Evolutionary conservation across 306 rosid species (phyloP).

Genomic region (Leucaena leucocephala): DNA sequence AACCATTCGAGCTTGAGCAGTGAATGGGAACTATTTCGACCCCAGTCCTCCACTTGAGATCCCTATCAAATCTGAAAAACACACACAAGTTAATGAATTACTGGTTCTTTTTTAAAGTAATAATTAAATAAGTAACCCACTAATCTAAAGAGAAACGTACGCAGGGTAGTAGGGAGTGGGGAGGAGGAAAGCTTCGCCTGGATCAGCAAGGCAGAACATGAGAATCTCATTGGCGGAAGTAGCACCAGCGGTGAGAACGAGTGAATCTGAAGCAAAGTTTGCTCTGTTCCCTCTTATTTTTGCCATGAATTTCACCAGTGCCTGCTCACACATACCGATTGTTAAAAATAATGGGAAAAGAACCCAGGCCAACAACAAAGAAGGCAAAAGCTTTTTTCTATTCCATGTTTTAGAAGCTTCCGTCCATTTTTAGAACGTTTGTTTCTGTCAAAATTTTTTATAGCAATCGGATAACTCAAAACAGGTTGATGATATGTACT

Average conservation of each 20-base stretch:
- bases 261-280: slow-evolving; percentile 50
- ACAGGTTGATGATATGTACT: not conserved
- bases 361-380: not conserved
- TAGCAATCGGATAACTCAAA: not conserved
- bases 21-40: slow-evolving; percentile 78
- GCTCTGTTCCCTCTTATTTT: slow-evolving; percentile 64
- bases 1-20: slow-evolving; percentile 74
- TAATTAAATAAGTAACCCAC: not conserved
- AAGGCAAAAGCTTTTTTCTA: not conserved
- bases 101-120: not conserved
- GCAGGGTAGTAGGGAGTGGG: slow-evolving; percentile 96
- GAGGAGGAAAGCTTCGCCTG: slow-evolving; percentile 83
- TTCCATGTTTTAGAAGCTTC: not conserved
- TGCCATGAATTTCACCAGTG: slow-evolving; percentile 63
- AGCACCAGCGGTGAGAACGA: slow-evolving; percentile 86
- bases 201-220: slow-evolving; percentile 82
- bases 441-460: not conserved
- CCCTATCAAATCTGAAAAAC: slow-evolving; percentile 72
- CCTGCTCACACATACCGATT: slow-evolving; percentile 38
- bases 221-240: slow-evolving; percentile 88
- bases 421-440: not conserved
- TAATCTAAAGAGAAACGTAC: slow-evolving; percentile 31
- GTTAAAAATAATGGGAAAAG: not conserved
- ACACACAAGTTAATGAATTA: not conserved
- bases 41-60: slow-evolving; percentile 80